Conservation (phyloP, 352 stramenopile genomes). For the Phytophthora sansomeana region DNA sequence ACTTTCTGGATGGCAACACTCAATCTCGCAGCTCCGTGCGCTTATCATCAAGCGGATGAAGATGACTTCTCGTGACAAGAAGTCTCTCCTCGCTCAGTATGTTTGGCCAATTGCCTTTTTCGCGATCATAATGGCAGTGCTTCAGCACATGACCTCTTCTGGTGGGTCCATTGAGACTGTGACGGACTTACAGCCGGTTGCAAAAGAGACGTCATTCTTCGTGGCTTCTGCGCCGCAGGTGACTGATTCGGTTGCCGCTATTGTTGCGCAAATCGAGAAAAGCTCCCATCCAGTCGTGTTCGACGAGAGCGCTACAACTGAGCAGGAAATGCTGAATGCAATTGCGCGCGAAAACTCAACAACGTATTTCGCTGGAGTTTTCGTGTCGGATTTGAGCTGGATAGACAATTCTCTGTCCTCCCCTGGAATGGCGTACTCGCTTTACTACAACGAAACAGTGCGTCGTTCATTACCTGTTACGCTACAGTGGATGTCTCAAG, state of each 20-base stretch:
- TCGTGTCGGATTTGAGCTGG: constrained; percentile 55
- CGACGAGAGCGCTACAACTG: constrained; percentile 34
- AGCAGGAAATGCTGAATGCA: constrained; percentile 49
- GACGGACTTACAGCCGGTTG: constrained; percentile 53
- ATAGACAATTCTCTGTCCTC: constrained; percentile 13
- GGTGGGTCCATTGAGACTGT: constrained; percentile 53
- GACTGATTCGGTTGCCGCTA: constrained; percentile 30
- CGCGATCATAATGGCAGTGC: constrained; percentile 54
- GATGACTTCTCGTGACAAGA: constrained; percentile 66
- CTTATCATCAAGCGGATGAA: constrained; percentile 66
- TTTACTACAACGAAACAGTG: constrained; percentile 80
- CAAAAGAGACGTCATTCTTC: constrained; percentile 50
- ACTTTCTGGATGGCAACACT: constrained; percentile 34
- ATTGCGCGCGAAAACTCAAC: constrained; percentile 51
- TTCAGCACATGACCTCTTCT: constrained; percentile 46
- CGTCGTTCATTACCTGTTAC: constrained; percentile 64
- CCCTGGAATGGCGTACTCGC: constrained; percentile 45
- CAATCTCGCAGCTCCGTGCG: constrained; percentile 55
- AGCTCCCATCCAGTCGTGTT: constrained; percentile 38
- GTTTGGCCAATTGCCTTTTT: constrained; percentile 76
- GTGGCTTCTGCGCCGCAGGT: constrained; percentile 42
- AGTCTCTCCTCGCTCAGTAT: constrained; percentile 70
- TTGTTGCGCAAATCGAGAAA: constrained; percentile 44
- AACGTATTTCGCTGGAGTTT: constrained; percentile 65
- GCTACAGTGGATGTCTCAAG: constrained; percentile 66